Evolutionary conservation across 108 stramenopile species (phyloP), one percentile per base, ranked within the genome.

Genomic region (Poteriospumella lacustris): DNA sequence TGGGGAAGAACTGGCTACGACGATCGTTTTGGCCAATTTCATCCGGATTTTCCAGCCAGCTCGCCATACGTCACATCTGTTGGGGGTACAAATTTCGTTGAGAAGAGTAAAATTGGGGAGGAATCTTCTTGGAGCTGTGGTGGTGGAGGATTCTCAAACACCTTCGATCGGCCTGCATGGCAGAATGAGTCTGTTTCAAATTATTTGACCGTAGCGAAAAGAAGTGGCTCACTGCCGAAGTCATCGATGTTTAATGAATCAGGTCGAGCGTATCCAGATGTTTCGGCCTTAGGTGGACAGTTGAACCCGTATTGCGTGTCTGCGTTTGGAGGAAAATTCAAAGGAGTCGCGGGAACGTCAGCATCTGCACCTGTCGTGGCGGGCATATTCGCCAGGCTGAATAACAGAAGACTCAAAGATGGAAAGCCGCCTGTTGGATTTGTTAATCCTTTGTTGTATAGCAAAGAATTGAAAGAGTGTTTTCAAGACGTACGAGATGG

Each of bases 1-100:
- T 81, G 77, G 77, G 84, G 84, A 42, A 60, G 84, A 31, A 38
- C 76, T 31, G 85, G 82, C 26, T 19, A 40, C 1, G 42, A n/a
- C 59, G 29, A 41, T 0, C 26, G 43, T 0, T 28, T 12, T 36
- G n/a, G 19, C 2, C 39, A 44, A 5, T 84, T 81, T 64, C 43
- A 81, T 43, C 88, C 88, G 24, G 79, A 82, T 58, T 88, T 86
- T 77, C 88, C 88, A 36, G 88, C 85, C 28, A 67, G 59, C 56
- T 85, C 83, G 28, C 86, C 88, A 0, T 87, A 85, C 68, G 85
- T 88, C 2, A 87, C 87, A 38, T 81, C 85, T 31, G 87, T 88
- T 24, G 88, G 88, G 2, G 82, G 82, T 19, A 85, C 80, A 2
- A 41, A 81, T 43, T 77, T 85, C 81, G 28, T 19, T 24, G 19